Conservation (phyloP, 2,329 filamentous ascomycete genomes). For the Trichoderma oligosporum region DNA sequence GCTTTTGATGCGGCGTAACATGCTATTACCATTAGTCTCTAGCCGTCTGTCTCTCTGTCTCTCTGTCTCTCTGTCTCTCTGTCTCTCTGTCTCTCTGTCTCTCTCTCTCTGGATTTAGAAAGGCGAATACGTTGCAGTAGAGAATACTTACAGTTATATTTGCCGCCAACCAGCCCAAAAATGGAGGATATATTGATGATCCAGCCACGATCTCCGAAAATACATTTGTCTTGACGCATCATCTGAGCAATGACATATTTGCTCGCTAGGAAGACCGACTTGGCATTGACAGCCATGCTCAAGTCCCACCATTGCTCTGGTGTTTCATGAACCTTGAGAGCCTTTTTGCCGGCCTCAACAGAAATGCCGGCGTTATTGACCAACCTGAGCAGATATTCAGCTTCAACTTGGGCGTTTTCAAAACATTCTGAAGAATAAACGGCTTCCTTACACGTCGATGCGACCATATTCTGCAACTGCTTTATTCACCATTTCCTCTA, state of each 20-base stretch:
- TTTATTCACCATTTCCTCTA: constrained; percentile 36
- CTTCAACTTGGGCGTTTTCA: too few relatives aligned
- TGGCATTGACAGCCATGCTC: constrained; percentile 38
- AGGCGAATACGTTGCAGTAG: background rate
- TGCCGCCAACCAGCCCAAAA: constrained; percentile 36
- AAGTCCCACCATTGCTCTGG: constrained; percentile 44
- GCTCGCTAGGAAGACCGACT: constrained; percentile 38
- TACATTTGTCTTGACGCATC: constrained; percentile 42
- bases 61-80: too few relatives aligned
- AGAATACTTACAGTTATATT: constrained; percentile 25
- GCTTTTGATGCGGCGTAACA: constrained; percentile 49
- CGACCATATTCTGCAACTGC: constrained; percentile 31
- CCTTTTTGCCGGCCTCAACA: constrained; percentile 33
- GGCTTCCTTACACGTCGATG: constrained; percentile 43
- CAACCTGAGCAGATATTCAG: constrained; percentile 30
- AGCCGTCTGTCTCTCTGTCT: too few relatives aligned
- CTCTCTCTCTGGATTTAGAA: too few relatives aligned
- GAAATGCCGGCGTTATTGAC: constrained; percentile 44
- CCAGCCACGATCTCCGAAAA: constrained; percentile 43
- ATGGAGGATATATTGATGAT: constrained; percentile 48
- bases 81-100: too few relatives aligned
- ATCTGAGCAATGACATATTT: constrained; percentile 49
- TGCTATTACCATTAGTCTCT: constrained; percentile 21
- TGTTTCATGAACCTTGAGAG: constrained; percentile 43
- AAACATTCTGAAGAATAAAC: too few relatives aligned